Evolutionary conservation across 768 basidiomycete genomes (phyloP), one percentile per base, ranked within the genome.

Genomic region (Phlebiopsis gigantea): DNA sequence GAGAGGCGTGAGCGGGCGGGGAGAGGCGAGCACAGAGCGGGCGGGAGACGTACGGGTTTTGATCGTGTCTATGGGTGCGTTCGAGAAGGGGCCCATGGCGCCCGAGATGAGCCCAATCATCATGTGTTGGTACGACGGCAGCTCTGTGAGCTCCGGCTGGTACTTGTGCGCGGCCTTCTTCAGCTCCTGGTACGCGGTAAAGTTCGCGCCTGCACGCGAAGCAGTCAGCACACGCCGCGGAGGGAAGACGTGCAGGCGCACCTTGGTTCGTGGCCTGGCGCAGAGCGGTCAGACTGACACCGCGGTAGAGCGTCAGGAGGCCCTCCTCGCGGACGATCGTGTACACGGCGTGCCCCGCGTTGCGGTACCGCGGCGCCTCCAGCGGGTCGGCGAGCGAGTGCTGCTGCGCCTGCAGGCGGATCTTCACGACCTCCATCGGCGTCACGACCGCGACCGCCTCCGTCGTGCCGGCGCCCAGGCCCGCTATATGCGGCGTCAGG

Each of bases 341-440:
- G 73, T 93, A 98, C 15, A 93, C 90, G 0, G 95, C 96, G 73
- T 99, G 97, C 0, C 87, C 94, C 14, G 97, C 97, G 73, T 97
- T 98, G 25, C 96, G 82, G 72, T 99, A 99, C 70, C 89, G 82
- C 4, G 97, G 97, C 15, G 83, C 77, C 67, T 99, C 97, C 53
- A 96, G 73, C 31, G 97, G 97, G 71, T 99, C 97, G 6, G 94
- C 92, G 47, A 99, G 78, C 21, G 96, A 98, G 71, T 98, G 97
- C 67, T 90, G 88, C 67, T 99, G 97, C 2, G 97, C 96, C 72
- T 99, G 97, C 65, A 99, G 75, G 25, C 97, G 84, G 68, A 99
- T 98, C 79, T 98, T 98, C 69, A 99, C 91, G 19, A 98, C 97
- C 69, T 99, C 97, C 97, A 99, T 98, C 0, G 97, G 97, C 45